Evolutionary conservation across 306 rosid genomes (phyloP).

Genomic region (Sindora glabra): DNA sequence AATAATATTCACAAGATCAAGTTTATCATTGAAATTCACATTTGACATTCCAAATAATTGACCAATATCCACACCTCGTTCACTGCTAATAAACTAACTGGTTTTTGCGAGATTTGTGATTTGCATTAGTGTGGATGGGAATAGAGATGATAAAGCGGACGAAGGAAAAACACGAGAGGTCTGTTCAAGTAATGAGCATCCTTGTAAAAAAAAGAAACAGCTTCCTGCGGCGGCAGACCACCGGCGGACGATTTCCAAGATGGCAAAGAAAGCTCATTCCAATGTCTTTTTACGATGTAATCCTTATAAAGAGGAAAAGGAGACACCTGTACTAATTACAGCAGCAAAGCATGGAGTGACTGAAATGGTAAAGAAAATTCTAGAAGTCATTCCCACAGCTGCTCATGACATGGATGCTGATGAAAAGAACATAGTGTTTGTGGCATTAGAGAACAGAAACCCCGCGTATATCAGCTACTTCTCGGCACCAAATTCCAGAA

Average conservation of each 20-base stretch:
- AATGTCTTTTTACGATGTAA: too few relatives aligned
- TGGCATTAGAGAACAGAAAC: slow-evolving; percentile 60
- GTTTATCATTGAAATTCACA: slow-evolving; percentile 22
- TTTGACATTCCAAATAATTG: slow-evolving; percentile 52
- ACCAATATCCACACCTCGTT: slow-evolving; percentile 20
- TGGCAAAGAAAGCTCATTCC: too few relatives aligned
- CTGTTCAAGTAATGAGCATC: slow-evolving; percentile 13
- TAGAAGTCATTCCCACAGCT: slow-evolving; percentile 41
- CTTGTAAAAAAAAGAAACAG: slow-evolving; percentile 6
- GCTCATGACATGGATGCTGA: slow-evolving; percentile 33
- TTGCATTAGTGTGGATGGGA: slow-evolving; percentile 5
- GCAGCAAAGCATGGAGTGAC: slow-evolving; percentile 59
- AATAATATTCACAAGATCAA: background rate
- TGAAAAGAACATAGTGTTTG: slow-evolving; percentile 41
- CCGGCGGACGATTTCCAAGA: background rate
- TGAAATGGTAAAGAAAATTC: slow-evolving; percentile 43
- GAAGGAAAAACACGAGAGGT: slow-evolving; percentile 21
- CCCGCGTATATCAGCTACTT: slow-evolving; percentile 31
- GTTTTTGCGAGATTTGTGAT: too few relatives aligned
- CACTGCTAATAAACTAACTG: too few relatives aligned
- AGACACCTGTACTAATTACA: slow-evolving; percentile 37
- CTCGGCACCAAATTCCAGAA: background rate
- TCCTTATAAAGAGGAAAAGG: background rate
- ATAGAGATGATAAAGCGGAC: background rate
- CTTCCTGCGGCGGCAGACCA: background rate